Evolutionary conservation across 768 basidiomycete genomes (phyloP), one percentile per base, ranked within the genome.

Genomic region (Dentipellis sp.): DNA sequence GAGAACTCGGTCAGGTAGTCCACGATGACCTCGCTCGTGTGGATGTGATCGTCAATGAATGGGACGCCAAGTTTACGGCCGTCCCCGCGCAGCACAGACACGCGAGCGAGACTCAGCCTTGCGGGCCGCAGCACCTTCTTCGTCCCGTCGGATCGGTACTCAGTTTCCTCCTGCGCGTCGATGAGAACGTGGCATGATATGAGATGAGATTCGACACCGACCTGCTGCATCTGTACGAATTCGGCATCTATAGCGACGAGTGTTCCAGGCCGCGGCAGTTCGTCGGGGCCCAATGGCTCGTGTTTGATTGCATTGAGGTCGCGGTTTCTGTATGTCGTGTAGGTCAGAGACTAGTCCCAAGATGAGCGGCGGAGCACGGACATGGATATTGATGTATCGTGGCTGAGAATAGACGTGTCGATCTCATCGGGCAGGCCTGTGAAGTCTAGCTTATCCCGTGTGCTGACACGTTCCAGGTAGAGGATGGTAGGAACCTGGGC

Each of bases 1-100:
- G 95, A 98, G 66, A 85, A 98, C 68, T 97, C 94, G 0, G 97
- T 99, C 62, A 99, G 70, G 67, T 97, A 98, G 71, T 99, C 94
- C 23, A 97, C 92, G 50, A 99, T 92, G 6, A 82, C 78, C 65
- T 97, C 95, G 62, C 91, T 95, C 2, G 94, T 97, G 63, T 97
- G 91, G 38, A 98, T 98, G 64, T 99, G 90, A 64, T 99, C 97
- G 63, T 98, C 97, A 62, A 99, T 97, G 71, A 98, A 97, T 2
- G 97, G 95, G 11, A 87, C 67, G 3, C 91, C 91, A 64, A 88
- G 82, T 58, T 83, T 83, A 0, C 76, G 76, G 0, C 92, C 94
- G 63, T 87, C 78, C 2, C 95, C 94, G 10, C 97, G 81, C 47
- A 98, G 69, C 14, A 95, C 94, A 3, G 94, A 97, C 1, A 99